phyloP scores from a whole-genome alignment of 345 rosid genomes.

The Trapa bicornis region DNA sequence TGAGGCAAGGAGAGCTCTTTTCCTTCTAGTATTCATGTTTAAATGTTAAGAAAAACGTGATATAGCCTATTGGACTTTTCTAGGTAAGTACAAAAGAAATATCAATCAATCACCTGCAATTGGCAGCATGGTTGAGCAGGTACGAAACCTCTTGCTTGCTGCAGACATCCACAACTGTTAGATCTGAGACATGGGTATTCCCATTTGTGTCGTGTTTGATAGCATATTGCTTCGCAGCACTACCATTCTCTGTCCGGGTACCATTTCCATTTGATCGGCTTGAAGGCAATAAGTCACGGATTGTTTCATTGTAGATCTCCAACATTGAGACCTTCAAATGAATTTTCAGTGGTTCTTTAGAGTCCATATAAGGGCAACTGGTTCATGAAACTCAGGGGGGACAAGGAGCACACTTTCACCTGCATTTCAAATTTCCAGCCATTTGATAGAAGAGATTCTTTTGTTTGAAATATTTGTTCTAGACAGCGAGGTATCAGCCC shows the following conservation, averaged over 20 bases:
- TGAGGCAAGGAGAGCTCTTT: too few relatives aligned
- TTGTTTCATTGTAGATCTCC: constrained; percentile 20
- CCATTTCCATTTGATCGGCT: constrained; percentile 31
- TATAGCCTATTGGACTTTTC: not conserved
- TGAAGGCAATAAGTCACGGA: constrained; percentile 70
- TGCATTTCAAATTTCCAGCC: constrained; percentile 98
- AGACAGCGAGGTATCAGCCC: constrained; percentile 83
- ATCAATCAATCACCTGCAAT: constrained; percentile 43
- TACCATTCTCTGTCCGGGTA: constrained; percentile 38
- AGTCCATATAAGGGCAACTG: not conserved
- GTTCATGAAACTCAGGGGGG: not conserved
- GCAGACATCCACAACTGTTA: constrained; percentile 62
- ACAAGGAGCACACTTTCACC: constrained; percentile 22
- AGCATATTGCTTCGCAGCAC: constrained; percentile 42
- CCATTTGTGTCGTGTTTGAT: constrained; percentile 79
- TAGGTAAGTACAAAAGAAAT: not conserved
- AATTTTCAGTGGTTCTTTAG: constrained; percentile 3
- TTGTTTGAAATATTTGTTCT: constrained; percentile 88
- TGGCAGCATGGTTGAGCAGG: constrained; percentile 72
- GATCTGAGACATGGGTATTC: constrained; percentile 66
- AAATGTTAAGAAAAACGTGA: too few relatives aligned
- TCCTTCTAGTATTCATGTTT: too few relatives aligned
- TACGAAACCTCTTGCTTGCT: constrained; percentile 56
- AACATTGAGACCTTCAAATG: constrained; percentile 76
- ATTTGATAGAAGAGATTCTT: constrained; percentile 67